A percentile compares a stretch with the other conserved stretches of the same genome.
phyloP scores from a whole-genome alignment of 257 asterid genomes.

The Striga asiatica region DNA sequence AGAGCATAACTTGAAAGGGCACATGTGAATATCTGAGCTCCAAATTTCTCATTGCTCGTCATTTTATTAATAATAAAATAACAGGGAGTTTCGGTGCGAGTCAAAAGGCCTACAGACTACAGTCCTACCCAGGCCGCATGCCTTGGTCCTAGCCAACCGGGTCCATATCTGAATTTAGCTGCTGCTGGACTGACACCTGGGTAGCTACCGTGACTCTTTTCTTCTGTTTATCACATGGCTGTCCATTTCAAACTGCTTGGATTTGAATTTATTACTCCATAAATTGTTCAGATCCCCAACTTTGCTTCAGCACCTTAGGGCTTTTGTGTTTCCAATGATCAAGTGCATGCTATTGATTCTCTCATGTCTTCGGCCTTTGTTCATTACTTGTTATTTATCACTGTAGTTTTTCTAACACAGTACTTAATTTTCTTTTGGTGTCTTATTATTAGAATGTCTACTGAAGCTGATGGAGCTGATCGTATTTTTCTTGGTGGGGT shows the following conservation, averaged over 20 bases:
- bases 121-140: slow-evolving; percentile 47
- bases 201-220: slow-evolving; percentile 11
- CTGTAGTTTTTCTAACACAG: neutral
- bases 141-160: slow-evolving; percentile 58
- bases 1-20: neutral
- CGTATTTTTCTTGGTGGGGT: slow-evolving; percentile 54
- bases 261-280: neutral
- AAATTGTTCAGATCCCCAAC: neutral
- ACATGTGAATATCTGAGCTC: slow-evolving; percentile 7
- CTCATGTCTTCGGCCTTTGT: slow-evolving; percentile 8
- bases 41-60: neutral
- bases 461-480: slow-evolving; percentile 40
- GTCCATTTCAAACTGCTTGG: slow-evolving; percentile 1
- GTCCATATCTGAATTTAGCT: slow-evolving; percentile 43
- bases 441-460: slow-evolving; percentile 30
- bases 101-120: slow-evolving; percentile 49
- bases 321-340: neutral
- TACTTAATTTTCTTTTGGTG: slow-evolving; percentile 4
- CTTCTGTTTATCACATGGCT: neutral
- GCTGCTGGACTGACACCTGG: slow-evolving; percentile 56
- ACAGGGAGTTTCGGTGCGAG: slow-evolving; percentile 50
- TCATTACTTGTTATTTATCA: neutral
- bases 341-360: neutral
- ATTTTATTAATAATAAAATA: neutral
- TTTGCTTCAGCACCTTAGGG: slow-evolving; percentile 7